phyloP scores from a whole-genome alignment of 257 asterid species.

The Jacaranda mimosifolia region DNA sequence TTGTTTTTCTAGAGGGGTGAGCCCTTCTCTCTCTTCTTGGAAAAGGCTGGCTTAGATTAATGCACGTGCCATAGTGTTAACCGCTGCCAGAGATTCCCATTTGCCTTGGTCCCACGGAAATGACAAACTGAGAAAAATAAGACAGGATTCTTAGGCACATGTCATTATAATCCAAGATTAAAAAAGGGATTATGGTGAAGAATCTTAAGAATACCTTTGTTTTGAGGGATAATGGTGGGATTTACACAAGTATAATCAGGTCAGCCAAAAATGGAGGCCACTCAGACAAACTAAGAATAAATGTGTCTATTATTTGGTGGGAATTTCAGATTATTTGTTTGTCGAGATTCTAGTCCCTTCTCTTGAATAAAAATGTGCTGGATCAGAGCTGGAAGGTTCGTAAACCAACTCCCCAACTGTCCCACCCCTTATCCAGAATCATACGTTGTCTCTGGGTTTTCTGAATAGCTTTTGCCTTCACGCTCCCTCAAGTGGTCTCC shows the following conservation, averaged over 20 bases:
- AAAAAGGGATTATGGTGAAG: slow-evolving; percentile 31
- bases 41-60: slow-evolving; percentile 38
- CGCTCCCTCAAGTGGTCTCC: background rate
- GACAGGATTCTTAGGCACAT: slow-evolving; percentile 21
- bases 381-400: slow-evolving; percentile 50
- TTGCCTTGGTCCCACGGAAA: slow-evolving; percentile 38
- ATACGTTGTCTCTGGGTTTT: slow-evolving; percentile 2
- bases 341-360: slow-evolving; percentile 30
- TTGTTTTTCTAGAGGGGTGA: slow-evolving; percentile 1
- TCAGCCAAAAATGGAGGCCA: background rate
- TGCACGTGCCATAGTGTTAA: slow-evolving; percentile 55
- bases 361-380: slow-evolving; percentile 39
- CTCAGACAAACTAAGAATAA: slow-evolving; percentile 15
- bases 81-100: slow-evolving; percentile 37
- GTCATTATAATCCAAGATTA: slow-evolving; percentile 32
- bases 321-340: background rate
- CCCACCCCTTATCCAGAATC: slow-evolving; percentile 36
- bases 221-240: slow-evolving; percentile 28
- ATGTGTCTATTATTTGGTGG: background rate
- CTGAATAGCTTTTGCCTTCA: too few relatives aligned
- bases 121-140: background rate
- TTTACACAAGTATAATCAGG: background rate
- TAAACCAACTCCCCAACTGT: slow-evolving; percentile 46
- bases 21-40: slow-evolving; percentile 9
- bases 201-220: slow-evolving; percentile 30